Base-by-base conservation (phyloP, 2,329 filamentous ascomycete species). In the Talaromyces sp. region DNA sequence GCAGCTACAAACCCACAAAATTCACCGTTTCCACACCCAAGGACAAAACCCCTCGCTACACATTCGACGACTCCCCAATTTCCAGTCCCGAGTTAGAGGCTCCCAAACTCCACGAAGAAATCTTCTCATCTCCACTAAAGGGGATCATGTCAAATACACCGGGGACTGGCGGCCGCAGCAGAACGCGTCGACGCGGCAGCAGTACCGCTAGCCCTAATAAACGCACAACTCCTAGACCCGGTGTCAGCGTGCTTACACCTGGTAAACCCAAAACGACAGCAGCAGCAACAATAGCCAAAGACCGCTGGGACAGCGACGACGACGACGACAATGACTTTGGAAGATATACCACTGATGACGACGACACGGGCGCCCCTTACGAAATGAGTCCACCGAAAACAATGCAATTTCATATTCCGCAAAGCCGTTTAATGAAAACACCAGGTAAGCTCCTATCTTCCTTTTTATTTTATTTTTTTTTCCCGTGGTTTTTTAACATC, bases 301-400 rank as follows among this genome's bases (percentile, higher is more conserved):
- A 76, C 4, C 80, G 57, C 18, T 95, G 92, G 88, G 89, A 93
- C 59, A 90, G 87, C 68, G 89, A 92, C 61, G 89, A 89, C 61
- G 89, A 89, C 55, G 89, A 89, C 61, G 89, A 89, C 55, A 18
- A 40, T 8, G 51, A 60, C 47, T 42, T 54, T 31, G 33, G 31
- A 12, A 33, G n/a, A 30, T 78, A 79, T 42, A 82, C 82, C 31
- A 85, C 88, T 56, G 85, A 85, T 56, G 85, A 85, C 44, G 77
- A 79, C 16, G 77, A 82, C 51, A 82, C 82, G 28, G 85, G 82
- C 50, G 84, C 84, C 6, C 74, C 78, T 27, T 75, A 85, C 55
- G 91, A 88, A 5, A 89, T 92, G 76, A 96, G 91, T 70, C 95
- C 95, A 31, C 95, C 95, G 0, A 98, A 98, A 81, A 82, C 80